These are phyloP conservation scores for Hippophae gyantsensis DNA, from an alignment of 306 rosid species.

Conservation along the genomic window DNA sequence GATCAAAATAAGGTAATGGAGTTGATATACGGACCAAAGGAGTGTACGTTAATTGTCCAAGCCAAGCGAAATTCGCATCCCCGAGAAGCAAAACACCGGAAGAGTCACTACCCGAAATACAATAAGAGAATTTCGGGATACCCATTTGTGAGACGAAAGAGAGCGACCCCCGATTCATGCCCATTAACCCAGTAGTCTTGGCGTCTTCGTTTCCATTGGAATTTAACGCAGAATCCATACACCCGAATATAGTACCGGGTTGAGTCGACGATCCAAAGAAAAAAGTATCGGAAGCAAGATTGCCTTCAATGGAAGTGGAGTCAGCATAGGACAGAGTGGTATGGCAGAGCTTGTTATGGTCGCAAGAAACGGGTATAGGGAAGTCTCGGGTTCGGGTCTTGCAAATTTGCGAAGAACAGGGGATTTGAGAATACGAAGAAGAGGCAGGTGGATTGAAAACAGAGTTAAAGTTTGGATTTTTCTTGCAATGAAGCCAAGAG, in stretches of 20 bases:
- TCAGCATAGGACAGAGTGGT: slow-evolving; percentile 63
- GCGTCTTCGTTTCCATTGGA: slow-evolving; percentile 64
- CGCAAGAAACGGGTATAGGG: slow-evolving; percentile 56
- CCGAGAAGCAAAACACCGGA: slow-evolving; percentile 68
- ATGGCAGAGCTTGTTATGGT: slow-evolving; percentile 60
- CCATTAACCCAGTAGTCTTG: slow-evolving; percentile 72
- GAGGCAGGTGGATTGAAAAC: slow-evolving; percentile 51
- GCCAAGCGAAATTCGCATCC: slow-evolving; percentile 40
- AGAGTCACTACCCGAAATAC: slow-evolving; percentile 59
- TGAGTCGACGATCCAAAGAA: slow-evolving; percentile 28
- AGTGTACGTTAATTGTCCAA: slow-evolving; percentile 53
- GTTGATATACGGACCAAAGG: slow-evolving; percentile 49
- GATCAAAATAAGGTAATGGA: slow-evolving; percentile 76
- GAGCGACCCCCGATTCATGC: slow-evolving; percentile 75
- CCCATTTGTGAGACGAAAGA: slow-evolving; percentile 63
- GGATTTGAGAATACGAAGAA: slow-evolving; percentile 42
- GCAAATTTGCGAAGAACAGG: slow-evolving; percentile 59
- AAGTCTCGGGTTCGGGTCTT: slow-evolving; percentile 54
- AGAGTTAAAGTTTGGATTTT: slow-evolving; percentile 28
- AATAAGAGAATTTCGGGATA: slow-evolving; percentile 62
- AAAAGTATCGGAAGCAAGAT: slow-evolving; percentile 63
- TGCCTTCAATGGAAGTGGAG: slow-evolving; percentile 59
- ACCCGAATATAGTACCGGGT: slow-evolving; percentile 58
- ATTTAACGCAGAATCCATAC: slow-evolving; percentile 71
- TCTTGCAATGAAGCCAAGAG: slow-evolving; percentile 74